These are phyloP conservation scores for Hypoxylon sp. DNA, from an alignment of 2,329 filamentous ascomycete species.

Conservation along the genomic window DNA sequence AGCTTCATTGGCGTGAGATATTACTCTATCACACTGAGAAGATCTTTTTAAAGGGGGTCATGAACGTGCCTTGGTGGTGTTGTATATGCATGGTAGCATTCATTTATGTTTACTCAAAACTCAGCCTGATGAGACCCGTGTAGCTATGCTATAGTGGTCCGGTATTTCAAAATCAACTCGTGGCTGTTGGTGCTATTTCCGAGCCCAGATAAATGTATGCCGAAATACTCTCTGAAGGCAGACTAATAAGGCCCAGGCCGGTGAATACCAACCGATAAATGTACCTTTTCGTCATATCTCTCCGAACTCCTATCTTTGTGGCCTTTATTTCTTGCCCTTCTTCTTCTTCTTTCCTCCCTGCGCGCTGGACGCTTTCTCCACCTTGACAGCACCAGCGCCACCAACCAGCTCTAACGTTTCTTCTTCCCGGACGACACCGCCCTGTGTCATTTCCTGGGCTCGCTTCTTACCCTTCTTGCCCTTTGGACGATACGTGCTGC, in stretches of 20 bases:
- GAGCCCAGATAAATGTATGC: not conserved
- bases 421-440: slow-evolving; percentile 82
- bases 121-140: too few species aligned
- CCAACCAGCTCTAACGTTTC: slow-evolving; percentile 73
- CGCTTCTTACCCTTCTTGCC: slow-evolving; percentile 92
- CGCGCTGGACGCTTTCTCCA: slow-evolving; percentile 66
- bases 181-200: not conserved
- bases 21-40: slow-evolving; percentile 21
- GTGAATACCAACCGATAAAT: not conserved
- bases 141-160: not conserved
- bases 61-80: not conserved
- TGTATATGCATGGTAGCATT: slow-evolving; percentile 31
- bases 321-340: slow-evolving; percentile 63
- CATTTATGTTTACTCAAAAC: slow-evolving; percentile 21
- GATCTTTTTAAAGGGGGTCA: not conserved
- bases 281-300: not conserved
- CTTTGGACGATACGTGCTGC: slow-evolving; percentile 89
- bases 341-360: slow-evolving; percentile 53
- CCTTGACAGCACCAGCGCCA: slow-evolving; percentile 71
- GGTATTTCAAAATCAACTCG: not conserved
- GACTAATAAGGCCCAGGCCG: not conserved
- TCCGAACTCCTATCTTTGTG: too few species aligned
- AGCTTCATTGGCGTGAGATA: slow-evolving; percentile 11
- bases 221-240: not conserved
- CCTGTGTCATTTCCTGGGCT: slow-evolving; percentile 82